Base-by-base conservation (phyloP, 257 asterid genomes). In the Oldenlandia corymbosa region DNA sequence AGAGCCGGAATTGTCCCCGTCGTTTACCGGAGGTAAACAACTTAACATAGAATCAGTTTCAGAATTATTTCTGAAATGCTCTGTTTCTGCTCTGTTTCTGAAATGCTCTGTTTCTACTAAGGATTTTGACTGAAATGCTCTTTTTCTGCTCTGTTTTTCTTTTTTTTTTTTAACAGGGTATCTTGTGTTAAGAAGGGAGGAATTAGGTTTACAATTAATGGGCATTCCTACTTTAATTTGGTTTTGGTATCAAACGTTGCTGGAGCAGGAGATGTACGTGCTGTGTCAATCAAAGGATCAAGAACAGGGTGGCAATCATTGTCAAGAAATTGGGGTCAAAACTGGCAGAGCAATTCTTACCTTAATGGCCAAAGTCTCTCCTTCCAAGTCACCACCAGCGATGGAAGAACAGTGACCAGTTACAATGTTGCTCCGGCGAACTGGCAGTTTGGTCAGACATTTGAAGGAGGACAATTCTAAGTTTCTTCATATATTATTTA, bases 311-410 rank as follows among this genome's bases (percentile, higher is more conserved):
- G 98, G 98, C 95, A 83, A 69, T 54, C 83, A 17, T 66, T 92
- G 97, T 88, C 95, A 2, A 70, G 97, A 56, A 88, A 92, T 11
- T 92, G 98, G 98, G 98, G 98, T 17, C 98, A 92, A 46, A 92
- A 92, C 24, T 92, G 97, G 98, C 98, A 92, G 60, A 88, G 92
- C 81, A 89, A 92, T 72, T 60, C 84, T 10, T 53, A 86, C 75
- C 78, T 92, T 24, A 83, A 81, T 56, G 89, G 91, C 7, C 98
- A 92, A 59, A 71, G 72, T 52, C 83, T 92, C 10, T 92, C 98
- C 16, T 85, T 88, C 72, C 93, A 83, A 57, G 76, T 88, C 53
- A 89, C 91, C n/a, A 79, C 95, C 2, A 82, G 98, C 34, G 97
- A 92, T 24, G 97, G 95, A 11, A 77, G 87, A 61, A 87, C 86